These are phyloP conservation scores for Backusella parvicylindrica DNA, from an alignment of 192 early-diverging fungal genomes.

Conservation along the genomic window DNA sequence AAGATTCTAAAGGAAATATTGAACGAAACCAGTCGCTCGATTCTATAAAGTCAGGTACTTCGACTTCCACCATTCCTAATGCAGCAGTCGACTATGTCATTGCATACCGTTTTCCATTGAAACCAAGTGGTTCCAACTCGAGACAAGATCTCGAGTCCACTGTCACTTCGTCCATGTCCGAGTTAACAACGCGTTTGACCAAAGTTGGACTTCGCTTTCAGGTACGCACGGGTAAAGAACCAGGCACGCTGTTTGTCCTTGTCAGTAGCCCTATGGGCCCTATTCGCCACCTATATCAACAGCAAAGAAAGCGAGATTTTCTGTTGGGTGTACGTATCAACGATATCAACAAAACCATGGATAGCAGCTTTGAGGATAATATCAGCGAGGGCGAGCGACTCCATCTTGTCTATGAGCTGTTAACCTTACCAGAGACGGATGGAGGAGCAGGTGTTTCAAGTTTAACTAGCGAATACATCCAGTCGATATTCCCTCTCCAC, in stretches of 20 bases:
- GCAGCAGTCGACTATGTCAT: conserved; percentile 17
- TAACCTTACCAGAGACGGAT: conserved; percentile 51
- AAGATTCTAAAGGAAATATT: not conserved
- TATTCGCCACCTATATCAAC: not conserved
- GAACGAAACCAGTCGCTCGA: not conserved
- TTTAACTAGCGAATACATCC: conserved; percentile 48
- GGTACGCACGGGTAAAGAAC: conserved; percentile 49
- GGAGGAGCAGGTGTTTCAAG: conserved; percentile 64
- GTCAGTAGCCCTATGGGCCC: conserved; percentile 56
- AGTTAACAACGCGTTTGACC: conserved; percentile 50
- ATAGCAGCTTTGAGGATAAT: not conserved
- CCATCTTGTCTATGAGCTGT: conserved; percentile 58
- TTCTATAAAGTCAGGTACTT: not conserved
- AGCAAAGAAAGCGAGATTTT: conserved; percentile 58
- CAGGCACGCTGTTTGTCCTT: conserved; percentile 60
- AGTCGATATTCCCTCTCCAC: conserved; percentile 76
- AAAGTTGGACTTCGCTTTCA: conserved; percentile 61
- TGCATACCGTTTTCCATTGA: not conserved
- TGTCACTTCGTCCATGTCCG: conserved; percentile 45
- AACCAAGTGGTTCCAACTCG: not conserved
- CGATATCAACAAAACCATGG: conserved; percentile 20
- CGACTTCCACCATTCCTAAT: not conserved
- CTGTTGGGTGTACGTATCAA: conserved; percentile 58
- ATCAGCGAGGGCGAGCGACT: conserved; percentile 53
- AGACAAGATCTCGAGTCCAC: conserved; percentile 21